These are phyloP conservation scores for Flaveria floridana DNA, from an alignment of 140 eudicot species.

Conservation along the genomic window DNA sequence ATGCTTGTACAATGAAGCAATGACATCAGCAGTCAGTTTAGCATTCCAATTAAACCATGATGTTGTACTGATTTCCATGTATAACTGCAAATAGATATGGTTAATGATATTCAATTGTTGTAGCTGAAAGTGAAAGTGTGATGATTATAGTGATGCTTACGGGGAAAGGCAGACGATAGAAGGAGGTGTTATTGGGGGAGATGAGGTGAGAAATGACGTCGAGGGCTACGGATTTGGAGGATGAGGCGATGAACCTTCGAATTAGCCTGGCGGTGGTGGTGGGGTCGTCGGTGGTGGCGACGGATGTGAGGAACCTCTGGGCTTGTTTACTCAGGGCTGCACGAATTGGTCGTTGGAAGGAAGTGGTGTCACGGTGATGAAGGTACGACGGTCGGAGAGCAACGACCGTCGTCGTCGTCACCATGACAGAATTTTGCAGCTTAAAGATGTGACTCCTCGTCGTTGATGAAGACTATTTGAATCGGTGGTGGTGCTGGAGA, in stretches of 20 bases:
- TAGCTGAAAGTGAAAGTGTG: too few species aligned
- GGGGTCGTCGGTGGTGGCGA: conserved; percentile 52
- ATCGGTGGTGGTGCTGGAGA: too few species aligned
- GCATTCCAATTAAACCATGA: conserved; percentile 85
- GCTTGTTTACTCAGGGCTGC: conserved; percentile 65
- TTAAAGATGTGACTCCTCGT: too few species aligned
- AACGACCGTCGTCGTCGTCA: conserved; percentile 8
- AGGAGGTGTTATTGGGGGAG: conserved; percentile 51
- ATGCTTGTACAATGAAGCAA: conserved; percentile 58
- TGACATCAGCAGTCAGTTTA: conserved; percentile 64
- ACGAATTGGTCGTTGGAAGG: conserved; percentile 19
- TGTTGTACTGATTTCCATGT: conserved; percentile 50
- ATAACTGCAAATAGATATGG: conserved; percentile 47
- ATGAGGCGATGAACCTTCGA: conserved; percentile 62
- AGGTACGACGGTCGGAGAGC: conserved; percentile 31
- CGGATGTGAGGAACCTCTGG: conserved; percentile 58
- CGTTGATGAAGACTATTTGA: too few species aligned
- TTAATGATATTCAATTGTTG: too few species aligned
- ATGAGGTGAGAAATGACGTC: conserved; percentile 63
- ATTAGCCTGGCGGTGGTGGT: conserved; percentile 42
- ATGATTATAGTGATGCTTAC: conserved; percentile 37
- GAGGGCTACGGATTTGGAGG: conserved; percentile 65
- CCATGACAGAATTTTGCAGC: conserved; percentile 25
- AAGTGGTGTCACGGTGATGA: conserved; percentile 27
- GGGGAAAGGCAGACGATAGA: conserved; percentile 58